Base-by-base conservation (phyloP, 2,329 filamentous ascomycete genomes). In the Ceratocystis ficicola region DNA sequence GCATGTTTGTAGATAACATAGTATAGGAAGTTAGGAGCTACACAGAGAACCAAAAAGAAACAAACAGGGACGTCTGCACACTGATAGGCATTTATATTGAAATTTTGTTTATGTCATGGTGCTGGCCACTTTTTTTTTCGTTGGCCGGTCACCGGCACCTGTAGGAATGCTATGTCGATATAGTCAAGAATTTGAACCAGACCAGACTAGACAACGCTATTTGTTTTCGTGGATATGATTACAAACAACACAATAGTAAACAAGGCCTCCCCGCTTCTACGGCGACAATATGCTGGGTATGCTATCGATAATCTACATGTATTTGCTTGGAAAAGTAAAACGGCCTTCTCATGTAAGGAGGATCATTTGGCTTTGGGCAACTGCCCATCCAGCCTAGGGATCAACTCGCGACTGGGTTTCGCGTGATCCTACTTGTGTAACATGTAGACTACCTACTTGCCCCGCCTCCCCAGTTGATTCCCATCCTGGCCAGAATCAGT, bases 361-460 rank as follows among this genome's bases (percentile, higher is more conserved):
- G 55, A 59, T 59, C 28, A 59, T 59, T 59, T 59, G 30, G 10
- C 55, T 59, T 59, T 36, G 22, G n/a, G 48, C 48, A 52, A 52
- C 25, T 52, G 48, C 22, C 12, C 10, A 52, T 22, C 20, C 22
- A 52, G 48, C 20, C 7, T 59, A 28, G 4, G 28, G 55, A 52
- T 25, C 55, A 28, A 36, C 55, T 36, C 28, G 17, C 55, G 55
- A 20, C 55, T 10, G 55, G 15, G 30, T n/a, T 30, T 36, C 55
- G 5, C 55, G 28, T 59, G 55, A 36, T 32, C 22, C 48, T 52
- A 20, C 8, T 10, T 25, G 48, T 52, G 48, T 52, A 52, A 52
- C 48, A 50, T 22, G 2, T 5, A 28, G 20, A 22, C 20, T 25
- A 2, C 22, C 48, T 8, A 8, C 20, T 8, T 10, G n/a, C 20